A percentile compares a stretch with the other conserved stretches of the same genome.
These are phyloP conservation scores for Carex sylvatica DNA, from an alignment of 202 grass and related monocot genomes.

Conservation along the genomic window DNA sequence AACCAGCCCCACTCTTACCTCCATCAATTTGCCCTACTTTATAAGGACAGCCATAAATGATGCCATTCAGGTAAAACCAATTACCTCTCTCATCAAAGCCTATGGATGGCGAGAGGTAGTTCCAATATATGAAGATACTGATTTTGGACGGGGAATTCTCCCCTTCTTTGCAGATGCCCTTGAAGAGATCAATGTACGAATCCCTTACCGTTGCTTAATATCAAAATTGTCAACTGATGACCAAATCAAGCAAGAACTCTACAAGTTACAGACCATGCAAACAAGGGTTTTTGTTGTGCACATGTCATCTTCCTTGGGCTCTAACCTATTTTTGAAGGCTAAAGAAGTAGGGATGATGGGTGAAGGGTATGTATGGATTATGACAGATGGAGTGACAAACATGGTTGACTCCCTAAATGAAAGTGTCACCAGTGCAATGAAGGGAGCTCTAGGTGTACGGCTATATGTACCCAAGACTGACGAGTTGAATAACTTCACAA, in stretches of 20 bases:
- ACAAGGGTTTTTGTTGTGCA: too few species aligned
- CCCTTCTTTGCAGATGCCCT: too few species aligned
- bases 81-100: too few species aligned
- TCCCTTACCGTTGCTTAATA: too few species aligned
- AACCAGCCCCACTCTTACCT: conserved; percentile 33
- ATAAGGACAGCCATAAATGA: conserved; percentile 37
- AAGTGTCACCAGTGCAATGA: conserved; percentile 36
- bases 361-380: conserved; percentile 23
- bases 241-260: too few species aligned
- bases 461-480: conserved; percentile 31
- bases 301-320: conserved; percentile 21
- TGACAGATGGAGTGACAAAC: conserved; percentile 2
- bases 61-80: conserved; percentile 24
- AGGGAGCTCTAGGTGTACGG: conserved; percentile 41
- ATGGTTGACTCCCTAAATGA: background rate
- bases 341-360: conserved; percentile 8
- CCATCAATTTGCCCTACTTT: conserved; percentile 28
- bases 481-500: conserved; percentile 38
- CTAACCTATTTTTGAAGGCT: conserved; percentile 4
- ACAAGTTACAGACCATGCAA: too few species aligned
- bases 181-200: too few species aligned
- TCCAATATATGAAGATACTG: too few species aligned
- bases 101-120: too few species aligned
- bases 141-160: too few species aligned
- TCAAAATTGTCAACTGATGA: too few species aligned